Evolutionary conservation across 306 rosid species (phyloP), one percentile per base, ranked within the genome.

Genomic region (Acacia acuminata): DNA sequence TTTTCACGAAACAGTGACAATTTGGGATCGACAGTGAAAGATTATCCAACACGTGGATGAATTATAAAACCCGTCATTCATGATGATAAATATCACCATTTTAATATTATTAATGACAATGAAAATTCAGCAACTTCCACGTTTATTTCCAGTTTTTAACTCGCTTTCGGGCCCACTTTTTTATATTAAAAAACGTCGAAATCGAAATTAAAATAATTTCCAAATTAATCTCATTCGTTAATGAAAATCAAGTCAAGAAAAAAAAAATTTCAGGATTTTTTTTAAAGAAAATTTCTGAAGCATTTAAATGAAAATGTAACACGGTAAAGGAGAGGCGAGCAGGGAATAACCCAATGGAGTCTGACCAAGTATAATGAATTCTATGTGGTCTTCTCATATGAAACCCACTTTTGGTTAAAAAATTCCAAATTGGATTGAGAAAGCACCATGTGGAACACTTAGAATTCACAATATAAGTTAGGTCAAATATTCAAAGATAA

Each of bases 41-140:
- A 12, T 25, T 76, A 78, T 78, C 50, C 34, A 81, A 84, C 88
- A 84, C 88, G 86, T 81, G 88, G 82, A 70, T 27, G 60, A 20
- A 68, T 20, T 68, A 38, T 44, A 53, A 58, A 77, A 64, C 55
- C 4, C 9, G 36, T 22, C 27, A 61, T 11, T 43, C 4, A 12
- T 30, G 38, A 63, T 42, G 63, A 77, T 76, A 30, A 15, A 25
- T 32, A 71, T 77, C 56, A 19, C 73, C 77, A 24, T 51, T 71
- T 43, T 43, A 71, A 76, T 71, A 76, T 64, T 69, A 1, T 64
- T 69, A 1, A 48, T 63, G 38, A 63, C 38, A 63, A 13, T 12
- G 38, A 2, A 25, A 27, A 63, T 25, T 63, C 68, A 5, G 17
- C 68, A 27, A 63, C 13, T 13, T 13, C 6, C 68, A 63, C 38